Evolutionary conservation across 2,329 filamentous ascomycete genomes (phyloP), one percentile per base, ranked within the genome.

Genomic region (Monosporascus sp.): DNA sequence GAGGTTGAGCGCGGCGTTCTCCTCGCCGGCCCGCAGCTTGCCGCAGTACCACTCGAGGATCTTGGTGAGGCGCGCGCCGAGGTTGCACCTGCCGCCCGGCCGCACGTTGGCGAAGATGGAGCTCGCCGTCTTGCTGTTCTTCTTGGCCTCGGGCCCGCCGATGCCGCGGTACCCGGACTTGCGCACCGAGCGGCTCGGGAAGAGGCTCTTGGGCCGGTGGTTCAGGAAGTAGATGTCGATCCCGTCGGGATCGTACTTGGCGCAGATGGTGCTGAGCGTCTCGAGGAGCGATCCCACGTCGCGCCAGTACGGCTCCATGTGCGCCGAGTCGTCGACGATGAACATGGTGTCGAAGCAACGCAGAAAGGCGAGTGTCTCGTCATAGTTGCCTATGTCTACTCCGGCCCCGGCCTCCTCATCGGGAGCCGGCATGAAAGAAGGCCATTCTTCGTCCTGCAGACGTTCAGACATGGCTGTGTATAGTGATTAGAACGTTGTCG

Each of bases 261-360:
- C 86, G 69, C 86, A 88, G 62, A 90, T 84, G 0, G 86, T 85
- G 0, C 85, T 79, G 59, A 91, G 87, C 11, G 78, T 76, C 22
- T 78, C 72, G 3, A 91, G 74, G 2, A 87, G 84, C 44, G 76
- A 72, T 20, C 75, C 72, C 0, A 86, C 85, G 64, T 89, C 84
- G 24, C 72, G 70, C 88, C 88, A 91, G 35, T 78, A 78, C 22
- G 70, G 63, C 7, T 75, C 73, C 88, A 91, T 91, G 55, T 80
- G 85, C 18, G 80, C 82, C 35, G 82, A 86, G 68, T 91, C 87
- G 64, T 91, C 87, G 64, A 91, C 88, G 0, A 91, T 70, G 64
- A 91, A 85, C n/a, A 86, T 70, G 2, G 87, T 91, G 66, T 91
- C 85, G 66, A 90, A 89, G 49, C 75, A 74, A 40, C 66, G 64